Percentiles rank a stretch among this genome's conserved stretches.
phyloP scores from a whole-genome alignment of 2,329 filamentous ascomycete species.

The Penicillium sp. region DNA sequence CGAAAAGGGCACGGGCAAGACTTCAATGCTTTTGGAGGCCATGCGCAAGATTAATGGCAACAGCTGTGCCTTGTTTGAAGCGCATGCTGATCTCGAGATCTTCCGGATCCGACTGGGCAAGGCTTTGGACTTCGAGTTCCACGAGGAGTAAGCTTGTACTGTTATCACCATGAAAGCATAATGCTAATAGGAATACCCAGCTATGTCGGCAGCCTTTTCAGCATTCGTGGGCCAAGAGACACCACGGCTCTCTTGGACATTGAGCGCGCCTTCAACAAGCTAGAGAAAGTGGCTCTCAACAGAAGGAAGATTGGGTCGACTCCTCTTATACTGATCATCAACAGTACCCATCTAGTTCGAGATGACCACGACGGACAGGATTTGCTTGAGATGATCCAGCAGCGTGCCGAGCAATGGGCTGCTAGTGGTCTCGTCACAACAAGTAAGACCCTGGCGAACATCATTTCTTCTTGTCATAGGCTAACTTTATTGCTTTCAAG shows the following conservation, averaged over 20 bases:
- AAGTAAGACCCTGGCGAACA: constrained; percentile 24
- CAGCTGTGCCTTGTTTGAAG: constrained; percentile 89
- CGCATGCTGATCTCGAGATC: constrained; percentile 88
- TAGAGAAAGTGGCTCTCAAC: constrained; percentile 81
- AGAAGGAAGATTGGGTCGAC: constrained; percentile 52
- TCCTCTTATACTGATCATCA: constrained; percentile 86
- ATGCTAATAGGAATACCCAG: constrained; percentile 20
- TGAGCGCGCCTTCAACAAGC: constrained; percentile 90
- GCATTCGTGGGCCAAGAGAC: constrained; percentile 82
- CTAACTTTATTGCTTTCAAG: constrained; percentile 36
- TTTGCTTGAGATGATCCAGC: constrained; percentile 85
- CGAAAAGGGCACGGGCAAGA: constrained; percentile 94
- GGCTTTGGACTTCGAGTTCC: constrained; percentile 88
- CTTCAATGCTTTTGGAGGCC: constrained; percentile 87
- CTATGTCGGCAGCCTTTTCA: constrained; percentile 83
- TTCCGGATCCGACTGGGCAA: constrained; percentile 89
- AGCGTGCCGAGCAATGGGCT: constrained; percentile 92
- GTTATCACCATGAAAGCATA: background rate
- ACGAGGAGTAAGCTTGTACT: constrained; percentile 66
- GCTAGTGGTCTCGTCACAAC: constrained; percentile 78
- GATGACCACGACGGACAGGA: constrained; percentile 91
- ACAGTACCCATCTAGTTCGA: constrained; percentile 80
- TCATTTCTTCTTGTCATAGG: background rate
- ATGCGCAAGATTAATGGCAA: constrained; percentile 89
- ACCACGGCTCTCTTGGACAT: constrained; percentile 89